phyloP scores from a whole-genome alignment of 1,284 basidiomycete species.

The Naganishia sp. region DNA sequence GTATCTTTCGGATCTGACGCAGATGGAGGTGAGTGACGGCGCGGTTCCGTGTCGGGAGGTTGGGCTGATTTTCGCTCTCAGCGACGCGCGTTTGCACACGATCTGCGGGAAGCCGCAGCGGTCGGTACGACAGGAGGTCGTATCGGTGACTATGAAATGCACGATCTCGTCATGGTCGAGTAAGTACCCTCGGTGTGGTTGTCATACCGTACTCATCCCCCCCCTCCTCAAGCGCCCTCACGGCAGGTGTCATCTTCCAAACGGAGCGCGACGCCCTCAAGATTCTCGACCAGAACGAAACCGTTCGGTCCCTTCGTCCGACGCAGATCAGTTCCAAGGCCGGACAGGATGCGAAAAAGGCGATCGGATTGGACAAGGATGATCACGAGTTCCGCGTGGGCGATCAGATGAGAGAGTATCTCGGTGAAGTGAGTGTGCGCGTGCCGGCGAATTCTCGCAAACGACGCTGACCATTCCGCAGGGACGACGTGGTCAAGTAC shows the following conservation, averaged over 20 bases:
- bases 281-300: conserved; percentile 91
- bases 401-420: conserved; percentile 91
- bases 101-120: conserved; percentile 95
- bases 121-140: conserved; percentile 85
- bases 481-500: conserved; percentile 85
- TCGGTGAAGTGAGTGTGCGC: conserved; percentile 69
- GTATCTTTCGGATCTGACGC: conserved; percentile 94
- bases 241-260: conserved; percentile 96
- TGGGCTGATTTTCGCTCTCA: no score
- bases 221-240: conserved; percentile 67
- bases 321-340: conserved; percentile 92
- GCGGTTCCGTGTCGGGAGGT: no score
- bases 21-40: conserved; percentile 76
- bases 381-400: conserved; percentile 67
- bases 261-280: conserved; percentile 94
- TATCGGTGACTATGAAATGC: conserved; percentile 89
- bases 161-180: conserved; percentile 97
- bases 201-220: neutral
- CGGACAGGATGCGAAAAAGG: conserved; percentile 67
- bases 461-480: conserved; percentile 44
- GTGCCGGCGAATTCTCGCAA: neutral
- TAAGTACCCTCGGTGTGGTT: conserved; percentile 55
- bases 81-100: conserved; percentile 85
- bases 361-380: conserved; percentile 72
- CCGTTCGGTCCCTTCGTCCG: conserved; percentile 83